Conservation (phyloP, 345 rosid species). For the Dimocarpus longan region DNA sequence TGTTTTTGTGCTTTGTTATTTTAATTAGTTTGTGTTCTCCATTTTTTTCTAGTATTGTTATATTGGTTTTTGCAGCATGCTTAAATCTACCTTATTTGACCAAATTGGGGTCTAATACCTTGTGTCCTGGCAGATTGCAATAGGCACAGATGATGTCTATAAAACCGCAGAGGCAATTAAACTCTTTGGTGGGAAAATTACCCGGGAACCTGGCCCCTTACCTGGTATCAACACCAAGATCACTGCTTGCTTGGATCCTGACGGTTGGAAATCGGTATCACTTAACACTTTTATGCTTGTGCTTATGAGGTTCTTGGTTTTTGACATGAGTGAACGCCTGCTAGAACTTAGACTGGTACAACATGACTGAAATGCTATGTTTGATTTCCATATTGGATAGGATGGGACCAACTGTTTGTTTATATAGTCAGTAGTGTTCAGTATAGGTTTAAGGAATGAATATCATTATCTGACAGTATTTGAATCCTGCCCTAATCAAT, state of each 20-base stretch:
- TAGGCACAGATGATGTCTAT: slow-evolving; percentile 96
- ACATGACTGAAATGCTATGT: not conserved
- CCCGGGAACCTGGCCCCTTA: slow-evolving; percentile 93
- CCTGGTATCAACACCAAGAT: slow-evolving; percentile 96
- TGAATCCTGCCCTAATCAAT: not conserved
- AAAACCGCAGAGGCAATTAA: slow-evolving; percentile 90
- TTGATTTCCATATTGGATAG: not conserved
- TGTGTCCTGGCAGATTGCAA: slow-evolving; percentile 66
- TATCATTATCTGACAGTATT: not conserved
- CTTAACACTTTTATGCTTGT: slow-evolving; percentile 13
- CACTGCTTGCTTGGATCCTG: slow-evolving; percentile 96
- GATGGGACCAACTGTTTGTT: not conserved
- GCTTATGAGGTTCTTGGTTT: not conserved
- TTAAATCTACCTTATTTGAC: slow-evolving; percentile 7
- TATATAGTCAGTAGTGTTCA: not conserved
- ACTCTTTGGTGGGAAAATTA: slow-evolving; percentile 82
- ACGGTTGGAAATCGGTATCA: slow-evolving; percentile 96
- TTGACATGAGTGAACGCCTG: not conserved
- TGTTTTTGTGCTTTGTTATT: not conserved
- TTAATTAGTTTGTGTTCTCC: not conserved
- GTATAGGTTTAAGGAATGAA: not conserved
- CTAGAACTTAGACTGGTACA: not conserved
- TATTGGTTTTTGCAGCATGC: slow-evolving; percentile 4
- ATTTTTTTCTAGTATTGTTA: not conserved
- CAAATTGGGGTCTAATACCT: slow-evolving; percentile 12